Evolutionary conservation across 164 flowering plant species (phyloP), one percentile per base, ranked within the genome.

Genomic region (Annona squamosa): DNA sequence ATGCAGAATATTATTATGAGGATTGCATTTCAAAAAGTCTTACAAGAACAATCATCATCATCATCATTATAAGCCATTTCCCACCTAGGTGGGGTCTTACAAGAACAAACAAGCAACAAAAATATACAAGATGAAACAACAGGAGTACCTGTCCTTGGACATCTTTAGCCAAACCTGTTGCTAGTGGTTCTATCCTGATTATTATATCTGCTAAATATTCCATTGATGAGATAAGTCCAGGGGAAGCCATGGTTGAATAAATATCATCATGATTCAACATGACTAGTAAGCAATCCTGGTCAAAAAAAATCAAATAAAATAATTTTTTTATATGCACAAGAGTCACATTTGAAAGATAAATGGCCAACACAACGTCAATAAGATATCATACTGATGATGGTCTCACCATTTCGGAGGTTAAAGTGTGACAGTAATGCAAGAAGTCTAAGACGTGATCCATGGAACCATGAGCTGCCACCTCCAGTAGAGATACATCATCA

Each of bases 91-190:
- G 37, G 37, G 37, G 37, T 26, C 37, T 26, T 26, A 26, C 37
- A 26, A 26, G 37, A 26, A 26, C 37, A 26, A 26, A 26, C 37
- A 26, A 26, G 37, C 37, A 26, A 26, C 1, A 26, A 26, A 26
- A 52, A 52, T 9, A 52, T 52, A 52, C 13, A 52, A 16, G 13
- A 52, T 10, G 59, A 52, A 52, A 10, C 59, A 52, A 5, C 63
- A 46, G n/a, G 48, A 26, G 65, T 84, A 91, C 98, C 97, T 92
- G 97, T 68, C 99, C 98, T 79, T 95, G 99, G 65, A 95, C 98
- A 82, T 91, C 98, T 74, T 81, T 65, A 70, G 97, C 92, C 78
- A 92, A 81, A 79, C 99, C 99, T 69, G 93, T 87, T 44, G 87
- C 84, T 82, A 95, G 82, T 43, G 97, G 97, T 68, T 87, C 91